These are phyloP conservation scores for Elongisporangium prolatum DNA, from an alignment of 352 stramenopile genomes.

Conservation along the genomic window DNA sequence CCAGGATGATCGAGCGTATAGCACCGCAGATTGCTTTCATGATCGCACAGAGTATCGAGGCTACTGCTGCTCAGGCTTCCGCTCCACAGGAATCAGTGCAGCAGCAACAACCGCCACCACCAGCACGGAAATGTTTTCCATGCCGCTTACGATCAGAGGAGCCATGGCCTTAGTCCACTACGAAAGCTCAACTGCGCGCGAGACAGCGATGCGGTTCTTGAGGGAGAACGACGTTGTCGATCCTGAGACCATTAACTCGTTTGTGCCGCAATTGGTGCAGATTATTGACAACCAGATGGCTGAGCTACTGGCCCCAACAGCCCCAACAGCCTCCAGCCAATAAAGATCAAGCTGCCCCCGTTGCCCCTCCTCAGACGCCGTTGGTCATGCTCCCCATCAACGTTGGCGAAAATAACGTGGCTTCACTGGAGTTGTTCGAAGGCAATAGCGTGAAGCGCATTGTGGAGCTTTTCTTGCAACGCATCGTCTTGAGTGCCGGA, in stretches of 20 bases:
- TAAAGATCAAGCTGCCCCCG: slow-evolving; percentile 1
- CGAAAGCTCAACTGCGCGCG: slow-evolving; percentile 44
- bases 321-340: slow-evolving; percentile 1
- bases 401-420: slow-evolving; percentile 40
- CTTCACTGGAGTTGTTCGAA: slow-evolving; percentile 61
- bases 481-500: slow-evolving; percentile 28
- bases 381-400: slow-evolving; percentile 45
- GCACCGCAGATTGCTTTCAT: slow-evolving; percentile 54
- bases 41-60: slow-evolving; percentile 42
- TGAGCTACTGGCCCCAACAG: slow-evolving; percentile 25
- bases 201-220: slow-evolving; percentile 60
- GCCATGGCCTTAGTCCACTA: slow-evolving; percentile 51
- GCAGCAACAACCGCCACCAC: slow-evolving; percentile 1
- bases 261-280: slow-evolving; percentile 47
- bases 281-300: slow-evolving; percentile 51
- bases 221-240: slow-evolving; percentile 50
- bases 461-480: slow-evolving; percentile 55
- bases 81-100: slow-evolving; percentile 8
- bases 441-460: slow-evolving; percentile 64
- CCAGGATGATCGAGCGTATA: slow-evolving; percentile 41
- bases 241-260: slow-evolving; percentile 23
- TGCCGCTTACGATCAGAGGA: slow-evolving; percentile 55
- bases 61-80: background rate
- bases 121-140: slow-evolving; percentile 51
- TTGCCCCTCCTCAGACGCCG: slow-evolving; percentile 16